Base-by-base conservation (phyloP, 1,284 basidiomycete species). In the Fomitopsis palustris region DNA sequence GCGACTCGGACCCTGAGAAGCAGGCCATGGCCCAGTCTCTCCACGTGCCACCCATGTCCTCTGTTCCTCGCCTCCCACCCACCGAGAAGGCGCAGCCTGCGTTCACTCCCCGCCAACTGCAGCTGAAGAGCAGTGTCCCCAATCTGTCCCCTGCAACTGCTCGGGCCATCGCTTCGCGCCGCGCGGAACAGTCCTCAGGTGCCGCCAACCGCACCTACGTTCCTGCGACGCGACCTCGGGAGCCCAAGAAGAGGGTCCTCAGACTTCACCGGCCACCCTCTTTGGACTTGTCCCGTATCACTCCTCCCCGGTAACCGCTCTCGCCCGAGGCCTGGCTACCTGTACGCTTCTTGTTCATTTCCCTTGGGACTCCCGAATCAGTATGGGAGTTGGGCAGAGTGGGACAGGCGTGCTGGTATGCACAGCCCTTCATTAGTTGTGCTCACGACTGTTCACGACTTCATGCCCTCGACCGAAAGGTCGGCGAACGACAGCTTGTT, bases 231-330 rank as follows among this genome's bases (percentile, higher is more conserved):
- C 49, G 49, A 19, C 49, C 49, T 4, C 31, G 49, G 49, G 42
- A 39, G 37, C 29, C 38, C 35, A 55, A 38, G 60, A 57, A 57
- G 60, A 42, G 53, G 39, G 47, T 41, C 35, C 56, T 58, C 31
- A 25, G 52, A 19, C 38, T 55, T 19, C 60, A 58, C 49, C n/a
- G 60, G 43, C 60, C 60, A 19, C 56, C 60, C n/a, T 53, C 60
- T 16, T 47, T 61, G 21, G 56, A 61, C 54, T 41, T 61, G 41
- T 55, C 56, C 25, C 33, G 23, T 37, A 51, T 56, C 33, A 58
- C 23, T n/a, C 33, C 54, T 19, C 55, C 38, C 21, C 45, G 47
- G 47, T 35, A 45, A 45, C 38, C 9, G 8, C 19, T 47, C 45
- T 23, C 25, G 45, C n/a, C 49, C 35, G 31, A 35, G 49, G 47